Percentiles rank a stretch among this genome's conserved stretches.
These are phyloP conservation scores for Candolleomyces eurysporus DNA, from an alignment of 768 basidiomycete species.

Conservation along the genomic window DNA sequence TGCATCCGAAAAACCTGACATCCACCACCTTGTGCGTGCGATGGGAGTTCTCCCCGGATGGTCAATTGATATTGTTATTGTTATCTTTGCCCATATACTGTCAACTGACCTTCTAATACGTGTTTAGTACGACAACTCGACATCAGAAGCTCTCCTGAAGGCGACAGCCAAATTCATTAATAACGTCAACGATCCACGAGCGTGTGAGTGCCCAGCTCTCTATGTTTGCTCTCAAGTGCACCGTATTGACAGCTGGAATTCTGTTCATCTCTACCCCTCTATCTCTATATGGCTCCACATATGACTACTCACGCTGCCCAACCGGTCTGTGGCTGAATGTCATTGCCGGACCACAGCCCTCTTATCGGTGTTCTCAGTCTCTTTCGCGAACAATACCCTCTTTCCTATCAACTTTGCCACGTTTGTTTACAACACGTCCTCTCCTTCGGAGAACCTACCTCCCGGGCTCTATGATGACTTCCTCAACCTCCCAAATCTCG, in stretches of 20 bases:
- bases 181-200: slow-evolving; percentile 35
- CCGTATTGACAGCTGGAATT: no score
- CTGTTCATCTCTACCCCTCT: no score
- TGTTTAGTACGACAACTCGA: slow-evolving; percentile 34
- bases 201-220: slow-evolving; percentile 25
- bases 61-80: background rate
- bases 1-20: background rate
- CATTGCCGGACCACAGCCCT: slow-evolving; percentile 18
- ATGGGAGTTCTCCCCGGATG: background rate
- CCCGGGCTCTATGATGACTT: slow-evolving; percentile 34
- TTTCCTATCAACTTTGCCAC: slow-evolving; percentile 22
- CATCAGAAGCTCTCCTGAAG: slow-evolving; percentile 33
- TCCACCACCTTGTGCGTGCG: no score
- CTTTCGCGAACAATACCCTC: slow-evolving; percentile 17
- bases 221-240: background rate
- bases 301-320: background rate
- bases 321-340: background rate
- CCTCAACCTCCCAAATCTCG: slow-evolving; percentile 31
- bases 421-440: slow-evolving; percentile 35
- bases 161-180: slow-evolving; percentile 35
- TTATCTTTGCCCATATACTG: background rate
- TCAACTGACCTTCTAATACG: background rate
- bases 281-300: background rate
- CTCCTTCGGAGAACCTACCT: slow-evolving; percentile 19
- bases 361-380: slow-evolving; percentile 20